Evolutionary conservation across 1,284 basidiomycete genomes (phyloP).

Genomic region (Cryptococcus sp.): DNA sequence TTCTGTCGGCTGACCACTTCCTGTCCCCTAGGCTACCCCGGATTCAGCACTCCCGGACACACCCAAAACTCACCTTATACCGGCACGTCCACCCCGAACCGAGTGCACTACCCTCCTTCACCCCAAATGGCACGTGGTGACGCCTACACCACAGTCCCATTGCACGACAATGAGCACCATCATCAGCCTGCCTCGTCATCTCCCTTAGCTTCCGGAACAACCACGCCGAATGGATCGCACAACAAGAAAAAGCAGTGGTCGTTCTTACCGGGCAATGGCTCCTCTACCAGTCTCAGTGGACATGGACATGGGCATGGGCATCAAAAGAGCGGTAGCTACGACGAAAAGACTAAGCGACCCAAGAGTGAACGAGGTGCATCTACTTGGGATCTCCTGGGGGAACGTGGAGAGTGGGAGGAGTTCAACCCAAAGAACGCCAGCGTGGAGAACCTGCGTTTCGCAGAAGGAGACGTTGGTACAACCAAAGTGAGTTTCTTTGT

Average conservation of each 20-base stretch:
- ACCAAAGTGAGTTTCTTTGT: constrained; percentile 36
- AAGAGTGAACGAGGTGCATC: constrained; percentile 17
- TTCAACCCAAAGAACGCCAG: constrained; percentile 49
- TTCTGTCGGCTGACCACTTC: neutral
- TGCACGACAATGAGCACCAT: constrained; percentile 26
- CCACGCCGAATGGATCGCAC: constrained; percentile 27
- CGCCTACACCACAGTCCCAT: constrained; percentile 38
- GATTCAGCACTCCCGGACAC: constrained; percentile 4
- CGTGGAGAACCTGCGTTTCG: constrained; percentile 49
- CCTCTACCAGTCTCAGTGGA: constrained; percentile 5
- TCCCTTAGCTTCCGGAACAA: constrained; percentile 20
- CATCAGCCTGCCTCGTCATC: constrained; percentile 3
- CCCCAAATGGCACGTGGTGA: constrained; percentile 25
- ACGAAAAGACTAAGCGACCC: constrained; percentile 30
- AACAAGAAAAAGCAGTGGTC: constrained; percentile 35
- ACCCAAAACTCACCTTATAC: neutral
- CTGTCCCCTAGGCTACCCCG: constrained; percentile 1
- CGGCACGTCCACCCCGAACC: constrained; percentile 9
- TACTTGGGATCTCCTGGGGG: constrained; percentile 43
- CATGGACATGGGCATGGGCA: constrained; percentile 8
- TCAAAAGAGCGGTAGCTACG: constrained; percentile 1
- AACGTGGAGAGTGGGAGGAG: constrained; percentile 50
- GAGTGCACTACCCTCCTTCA: constrained; percentile 45
- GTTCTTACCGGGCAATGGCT: constrained; percentile 26
- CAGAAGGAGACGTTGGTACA: constrained; percentile 54